These are phyloP conservation scores for Asterella californica DNA, from an alignment of 225 moss, liverwort and hornwort genomes.

Conservation along the genomic window DNA sequence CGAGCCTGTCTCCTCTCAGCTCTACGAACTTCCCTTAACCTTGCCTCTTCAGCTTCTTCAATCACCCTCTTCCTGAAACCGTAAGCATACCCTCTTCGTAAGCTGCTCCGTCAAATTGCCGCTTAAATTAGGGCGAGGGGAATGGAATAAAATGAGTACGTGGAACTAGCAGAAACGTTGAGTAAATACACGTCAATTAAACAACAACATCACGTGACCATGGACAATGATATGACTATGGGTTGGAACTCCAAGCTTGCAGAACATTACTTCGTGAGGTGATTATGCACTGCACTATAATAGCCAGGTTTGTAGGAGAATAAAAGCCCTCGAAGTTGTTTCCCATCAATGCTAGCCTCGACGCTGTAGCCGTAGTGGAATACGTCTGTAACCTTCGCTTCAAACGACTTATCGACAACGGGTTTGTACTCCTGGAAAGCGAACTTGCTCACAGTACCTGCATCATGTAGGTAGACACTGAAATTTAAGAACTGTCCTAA, in stretches of 20 bases:
- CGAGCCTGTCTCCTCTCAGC: slow-evolving; percentile 41
- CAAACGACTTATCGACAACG: slow-evolving; percentile 62
- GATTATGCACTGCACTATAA: slow-evolving; percentile 73
- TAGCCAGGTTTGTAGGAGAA: slow-evolving; percentile 92
- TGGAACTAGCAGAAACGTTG: neutral
- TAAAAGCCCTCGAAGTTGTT: slow-evolving; percentile 77
- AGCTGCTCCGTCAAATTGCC: neutral
- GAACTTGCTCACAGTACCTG: slow-evolving; percentile 58
- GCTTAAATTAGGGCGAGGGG: neutral
- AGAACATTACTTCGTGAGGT: slow-evolving; percentile 56
- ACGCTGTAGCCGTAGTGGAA: slow-evolving; percentile 94
- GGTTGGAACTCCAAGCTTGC: neutral
- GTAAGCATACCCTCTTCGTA: neutral
- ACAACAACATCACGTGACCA: neutral
- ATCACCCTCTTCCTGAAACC: slow-evolving; percentile 30
- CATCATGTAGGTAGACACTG: neutral
- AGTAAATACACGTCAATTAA: neutral
- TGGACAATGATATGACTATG: neutral
- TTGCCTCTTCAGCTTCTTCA: slow-evolving; percentile 30
- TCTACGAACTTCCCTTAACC: slow-evolving; percentile 29
- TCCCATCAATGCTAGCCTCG: slow-evolving; percentile 81
- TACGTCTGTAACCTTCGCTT: slow-evolving; percentile 87
- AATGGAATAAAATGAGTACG: neutral
- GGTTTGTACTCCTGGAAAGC: slow-evolving; percentile 61
- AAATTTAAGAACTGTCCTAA: neutral